A percentile compares a stretch with the other conserved stretches of the same genome.
Conservation (phyloP, 1,284 basidiomycete genomes). For the Vanrija humicola region DNA sequence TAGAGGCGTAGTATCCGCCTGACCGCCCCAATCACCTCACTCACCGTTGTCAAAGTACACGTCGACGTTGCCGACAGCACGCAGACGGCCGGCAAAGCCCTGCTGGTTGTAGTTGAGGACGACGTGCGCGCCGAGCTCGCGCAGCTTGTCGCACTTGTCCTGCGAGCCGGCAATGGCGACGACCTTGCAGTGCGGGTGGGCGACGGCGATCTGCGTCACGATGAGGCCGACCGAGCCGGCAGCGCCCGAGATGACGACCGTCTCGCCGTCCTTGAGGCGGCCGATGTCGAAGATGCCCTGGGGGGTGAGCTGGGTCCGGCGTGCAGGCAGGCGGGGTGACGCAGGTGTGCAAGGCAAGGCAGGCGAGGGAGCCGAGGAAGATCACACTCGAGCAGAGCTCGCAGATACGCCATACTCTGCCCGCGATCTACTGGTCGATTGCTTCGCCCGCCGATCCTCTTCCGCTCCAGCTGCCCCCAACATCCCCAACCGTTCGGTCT, state of each 20-base stretch:
- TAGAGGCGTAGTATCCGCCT: too few species aligned
- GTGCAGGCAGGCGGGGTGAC: too few species aligned
- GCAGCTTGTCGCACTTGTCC: constrained; percentile 80
- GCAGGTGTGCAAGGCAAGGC: too few species aligned
- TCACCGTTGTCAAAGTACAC: constrained; percentile 78
- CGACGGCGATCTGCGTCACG: constrained; percentile 60
- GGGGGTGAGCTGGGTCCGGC: background rate
- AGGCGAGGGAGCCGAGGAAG: too few species aligned
- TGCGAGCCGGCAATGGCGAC: constrained; percentile 73
- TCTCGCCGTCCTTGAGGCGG: constrained; percentile 73
- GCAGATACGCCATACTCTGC: too few species aligned
- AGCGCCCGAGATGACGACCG: constrained; percentile 78
- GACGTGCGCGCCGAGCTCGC: constrained; percentile 74
- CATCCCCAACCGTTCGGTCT: too few species aligned
- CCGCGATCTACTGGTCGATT: too few species aligned
- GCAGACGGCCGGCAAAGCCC: constrained; percentile 60
- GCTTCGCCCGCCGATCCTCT: too few species aligned
- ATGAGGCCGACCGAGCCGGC: constrained; percentile 74
- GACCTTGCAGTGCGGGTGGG: constrained; percentile 58
- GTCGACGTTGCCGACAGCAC: constrained; percentile 58
- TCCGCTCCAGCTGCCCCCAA: too few species aligned
- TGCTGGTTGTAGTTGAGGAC: constrained; percentile 83
- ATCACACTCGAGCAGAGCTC: too few species aligned
- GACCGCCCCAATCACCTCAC: constrained; percentile 9
- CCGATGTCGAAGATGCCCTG: constrained; percentile 78